Conservation (phyloP, 345 rosid genomes). For the Excoecaria agallocha region DNA sequence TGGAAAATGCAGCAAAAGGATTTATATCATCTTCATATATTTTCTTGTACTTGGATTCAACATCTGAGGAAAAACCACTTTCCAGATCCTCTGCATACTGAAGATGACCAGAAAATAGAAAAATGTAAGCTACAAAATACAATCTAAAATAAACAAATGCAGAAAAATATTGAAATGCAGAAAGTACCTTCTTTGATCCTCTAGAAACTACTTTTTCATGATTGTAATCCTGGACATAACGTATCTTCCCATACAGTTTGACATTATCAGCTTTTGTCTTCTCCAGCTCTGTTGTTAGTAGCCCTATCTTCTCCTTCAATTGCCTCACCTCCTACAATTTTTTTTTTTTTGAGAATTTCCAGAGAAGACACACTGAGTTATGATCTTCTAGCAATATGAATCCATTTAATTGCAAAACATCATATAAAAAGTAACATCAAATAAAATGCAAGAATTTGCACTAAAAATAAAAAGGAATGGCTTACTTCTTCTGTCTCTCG, state of each 20-base stretch:
- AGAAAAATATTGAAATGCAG: too few species aligned
- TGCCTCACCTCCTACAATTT: conserved; percentile 82
- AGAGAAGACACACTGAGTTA: not conserved
- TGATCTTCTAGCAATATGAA: conserved; percentile 5
- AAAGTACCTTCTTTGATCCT: conserved; percentile 82
- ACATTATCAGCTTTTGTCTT: conserved; percentile 95
- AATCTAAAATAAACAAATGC: conserved; percentile 10
- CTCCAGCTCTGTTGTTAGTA: conserved; percentile 69
- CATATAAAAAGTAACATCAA: conserved; percentile 3
- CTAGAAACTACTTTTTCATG: conserved; percentile 88
- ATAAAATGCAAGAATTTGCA: not conserved
- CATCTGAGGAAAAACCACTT: conserved; percentile 88
- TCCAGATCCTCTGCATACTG: conserved; percentile 88
- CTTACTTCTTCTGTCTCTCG: conserved; percentile 91
- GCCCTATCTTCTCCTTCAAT: conserved; percentile 77
- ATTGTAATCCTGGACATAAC: conserved; percentile 94
- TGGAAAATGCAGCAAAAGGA: conserved; percentile 98
- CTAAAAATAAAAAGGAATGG: not conserved
- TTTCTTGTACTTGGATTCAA: conserved; percentile 97
- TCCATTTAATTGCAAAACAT: not conserved
- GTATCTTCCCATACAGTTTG: conserved; percentile 91
- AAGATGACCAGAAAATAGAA: conserved; percentile 14
- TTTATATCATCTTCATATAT: conserved; percentile 96
- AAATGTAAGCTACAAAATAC: conserved; percentile 10
- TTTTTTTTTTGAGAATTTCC: not conserved